A percentile compares a stretch with the other conserved stretches of the same genome.
These are phyloP conservation scores for Talaromyces sp. DNA, from an alignment of 2,329 filamentous ascomycete genomes.

Conservation along the genomic window DNA sequence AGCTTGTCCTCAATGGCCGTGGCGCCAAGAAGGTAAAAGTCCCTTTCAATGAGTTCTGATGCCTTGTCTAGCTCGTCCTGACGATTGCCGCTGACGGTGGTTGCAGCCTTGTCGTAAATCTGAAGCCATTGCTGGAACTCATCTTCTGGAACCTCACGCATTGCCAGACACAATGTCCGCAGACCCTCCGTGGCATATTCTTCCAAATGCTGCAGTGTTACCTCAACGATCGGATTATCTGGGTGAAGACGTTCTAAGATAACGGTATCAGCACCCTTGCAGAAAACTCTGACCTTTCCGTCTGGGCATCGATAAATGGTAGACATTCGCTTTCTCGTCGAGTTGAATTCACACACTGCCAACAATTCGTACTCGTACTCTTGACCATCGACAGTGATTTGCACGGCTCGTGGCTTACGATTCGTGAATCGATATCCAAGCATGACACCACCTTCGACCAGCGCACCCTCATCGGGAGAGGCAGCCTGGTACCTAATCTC, in stretches of 20 bases:
- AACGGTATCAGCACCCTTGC: constrained; percentile 95
- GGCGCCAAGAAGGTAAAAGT: constrained; percentile 85
- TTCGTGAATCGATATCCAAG: constrained; percentile 89
- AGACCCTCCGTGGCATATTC: constrained; percentile 97
- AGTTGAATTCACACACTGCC: constrained; percentile 99
- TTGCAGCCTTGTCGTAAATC: constrained; percentile 82
- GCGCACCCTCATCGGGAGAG: constrained; percentile 93
- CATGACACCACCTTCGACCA: constrained; percentile 82
- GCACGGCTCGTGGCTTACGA: constrained; percentile 82
- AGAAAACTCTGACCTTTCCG: constrained; percentile 89
- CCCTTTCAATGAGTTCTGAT: constrained; percentile 88
- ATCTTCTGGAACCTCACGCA: constrained; percentile 85
- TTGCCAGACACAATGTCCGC: constrained; percentile 87
- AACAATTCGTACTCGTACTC: constrained; percentile 83
- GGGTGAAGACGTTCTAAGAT: constrained; percentile 85
- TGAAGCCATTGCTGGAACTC: constrained; percentile 85
- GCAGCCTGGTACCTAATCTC: constrained; percentile 97
- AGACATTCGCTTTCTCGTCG: constrained; percentile 95
- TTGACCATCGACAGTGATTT: constrained; percentile 71
- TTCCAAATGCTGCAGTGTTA: constrained; percentile 91
- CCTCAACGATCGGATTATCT: constrained; percentile 81
- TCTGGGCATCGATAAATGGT: constrained; percentile 95
- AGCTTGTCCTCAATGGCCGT: constrained; percentile 96
- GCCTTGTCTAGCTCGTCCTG: constrained; percentile 96
- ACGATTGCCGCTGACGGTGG: constrained; percentile 86